These are phyloP conservation scores for Willaertia magna DNA, from an alignment of 208 protist genomes.

Conservation along the genomic window DNA sequence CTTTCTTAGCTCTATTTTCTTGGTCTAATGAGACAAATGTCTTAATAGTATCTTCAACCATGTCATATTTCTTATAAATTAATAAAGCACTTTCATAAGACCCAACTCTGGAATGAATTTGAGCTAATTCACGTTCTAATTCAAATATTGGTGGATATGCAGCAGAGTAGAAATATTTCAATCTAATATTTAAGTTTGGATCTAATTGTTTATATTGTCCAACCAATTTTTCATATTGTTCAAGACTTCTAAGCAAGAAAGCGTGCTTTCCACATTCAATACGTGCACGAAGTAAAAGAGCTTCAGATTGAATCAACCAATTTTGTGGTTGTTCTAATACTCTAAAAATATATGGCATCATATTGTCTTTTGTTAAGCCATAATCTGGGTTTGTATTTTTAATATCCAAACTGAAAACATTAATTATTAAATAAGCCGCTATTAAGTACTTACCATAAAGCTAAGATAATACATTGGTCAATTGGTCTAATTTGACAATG, in stretches of 20 bases:
- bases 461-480: neutral
- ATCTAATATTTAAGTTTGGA: constrained; percentile 21
- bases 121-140: constrained; percentile 60
- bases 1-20: constrained; percentile 56
- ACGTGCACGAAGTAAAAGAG: constrained; percentile 49
- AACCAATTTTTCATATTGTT: constrained; percentile 69
- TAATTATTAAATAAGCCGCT: neutral
- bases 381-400: constrained; percentile 65
- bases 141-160: constrained; percentile 58
- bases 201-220: constrained; percentile 46
- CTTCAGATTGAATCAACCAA: constrained; percentile 47
- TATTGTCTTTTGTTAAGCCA: constrained; percentile 66
- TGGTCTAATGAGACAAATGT: constrained; percentile 72
- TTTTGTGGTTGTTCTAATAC: constrained; percentile 20
- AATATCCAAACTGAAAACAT: constrained; percentile 40
- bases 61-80: constrained; percentile 60
- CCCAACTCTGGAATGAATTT: constrained; percentile 60
- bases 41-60: constrained; percentile 70
- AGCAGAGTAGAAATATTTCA: constrained; percentile 59
- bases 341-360: constrained; percentile 66
- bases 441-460: neutral
- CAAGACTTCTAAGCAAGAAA: constrained; percentile 59
- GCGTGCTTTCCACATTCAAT: constrained; percentile 58
- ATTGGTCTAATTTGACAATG: neutral
- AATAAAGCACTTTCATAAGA: constrained; percentile 66